These are phyloP conservation scores for Areca catechu DNA, from an alignment of 176 grass and related monocot species.

Conservation along the genomic window DNA sequence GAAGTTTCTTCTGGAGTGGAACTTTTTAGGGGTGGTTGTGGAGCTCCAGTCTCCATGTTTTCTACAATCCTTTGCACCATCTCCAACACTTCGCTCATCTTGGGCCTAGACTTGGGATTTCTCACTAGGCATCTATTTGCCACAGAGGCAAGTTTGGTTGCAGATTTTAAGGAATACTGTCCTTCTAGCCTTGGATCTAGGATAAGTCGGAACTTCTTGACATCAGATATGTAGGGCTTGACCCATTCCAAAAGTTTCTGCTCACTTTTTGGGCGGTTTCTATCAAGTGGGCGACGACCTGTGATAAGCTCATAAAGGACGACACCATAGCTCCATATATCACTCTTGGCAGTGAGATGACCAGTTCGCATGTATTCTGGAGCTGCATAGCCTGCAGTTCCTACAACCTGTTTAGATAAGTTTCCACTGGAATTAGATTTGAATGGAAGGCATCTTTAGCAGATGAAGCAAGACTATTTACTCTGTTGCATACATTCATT, in stretches of 20 bases:
- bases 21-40: slow-evolving; percentile 53
- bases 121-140: slow-evolving; percentile 76
- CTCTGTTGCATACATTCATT: no score
- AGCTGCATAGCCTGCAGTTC: slow-evolving; percentile 82
- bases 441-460: no score
- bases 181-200: slow-evolving; percentile 62
- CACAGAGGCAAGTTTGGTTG: slow-evolving; percentile 45
- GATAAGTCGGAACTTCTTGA: slow-evolving; percentile 61
- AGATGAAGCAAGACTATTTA: no score
- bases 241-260: slow-evolving; percentile 97
- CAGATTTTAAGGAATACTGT: slow-evolving; percentile 61
- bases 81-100: slow-evolving; percentile 87
- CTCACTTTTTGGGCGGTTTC: slow-evolving; percentile 76
- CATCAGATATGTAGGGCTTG: slow-evolving; percentile 65
- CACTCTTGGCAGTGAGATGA: slow-evolving; percentile 72
- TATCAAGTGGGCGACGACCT: slow-evolving; percentile 63
- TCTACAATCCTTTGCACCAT: slow-evolving; percentile 61
- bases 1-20: not conserved
- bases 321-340: slow-evolving; percentile 91
- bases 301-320: slow-evolving; percentile 97
- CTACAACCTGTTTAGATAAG: slow-evolving; percentile 46
- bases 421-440: no score
- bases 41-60: slow-evolving; percentile 29
- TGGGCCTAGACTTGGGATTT: slow-evolving; percentile 62
- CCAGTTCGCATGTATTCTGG: slow-evolving; percentile 93